A percentile compares a stretch with the other conserved stretches of the same genome.
Evolutionary conservation across 2,329 filamentous ascomycete species (phyloP).

Genomic region (Sclerotinia spermophila): DNA sequence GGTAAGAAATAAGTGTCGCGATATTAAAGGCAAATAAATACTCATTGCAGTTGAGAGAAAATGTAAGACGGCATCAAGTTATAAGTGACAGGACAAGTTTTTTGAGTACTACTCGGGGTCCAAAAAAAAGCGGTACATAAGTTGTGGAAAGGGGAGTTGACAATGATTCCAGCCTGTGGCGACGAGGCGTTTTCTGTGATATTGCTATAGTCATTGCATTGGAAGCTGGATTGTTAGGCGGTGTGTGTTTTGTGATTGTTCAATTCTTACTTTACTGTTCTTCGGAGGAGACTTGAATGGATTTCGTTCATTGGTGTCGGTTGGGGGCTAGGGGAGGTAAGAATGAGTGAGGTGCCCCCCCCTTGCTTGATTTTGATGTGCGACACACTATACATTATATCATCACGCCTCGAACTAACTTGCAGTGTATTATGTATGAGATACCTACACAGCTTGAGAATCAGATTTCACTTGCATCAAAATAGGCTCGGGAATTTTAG

Average conservation of each 20-base stretch:
- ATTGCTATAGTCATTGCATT: neutral
- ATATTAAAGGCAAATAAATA: neutral
- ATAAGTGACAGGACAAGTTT: neutral
- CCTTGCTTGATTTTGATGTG: constrained; percentile 6
- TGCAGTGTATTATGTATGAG: neutral
- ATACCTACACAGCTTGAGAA: neutral
- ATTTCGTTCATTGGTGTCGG: neutral
- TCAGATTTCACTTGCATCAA: neutral
- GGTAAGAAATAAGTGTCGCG: neutral
- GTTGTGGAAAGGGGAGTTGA: neutral
- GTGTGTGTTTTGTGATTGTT: constrained; percentile 2
- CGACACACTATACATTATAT: neutral
- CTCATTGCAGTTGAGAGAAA: neutral
- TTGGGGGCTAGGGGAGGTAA: neutral
- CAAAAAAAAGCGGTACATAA: neutral
- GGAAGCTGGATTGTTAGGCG: neutral
- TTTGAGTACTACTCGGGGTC: neutral
- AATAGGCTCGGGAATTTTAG: neutral
- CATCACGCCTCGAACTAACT: neutral
- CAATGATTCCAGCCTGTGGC: neutral
- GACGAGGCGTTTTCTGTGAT: neutral
- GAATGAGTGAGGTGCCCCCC: neutral
- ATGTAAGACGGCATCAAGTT: neutral
- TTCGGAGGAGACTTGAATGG: neutral
- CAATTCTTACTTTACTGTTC: neutral